These are phyloP conservation scores for Debaryomyces tyrocola DNA, from an alignment of 805 yeast genomes.

Conservation along the genomic window DNA sequence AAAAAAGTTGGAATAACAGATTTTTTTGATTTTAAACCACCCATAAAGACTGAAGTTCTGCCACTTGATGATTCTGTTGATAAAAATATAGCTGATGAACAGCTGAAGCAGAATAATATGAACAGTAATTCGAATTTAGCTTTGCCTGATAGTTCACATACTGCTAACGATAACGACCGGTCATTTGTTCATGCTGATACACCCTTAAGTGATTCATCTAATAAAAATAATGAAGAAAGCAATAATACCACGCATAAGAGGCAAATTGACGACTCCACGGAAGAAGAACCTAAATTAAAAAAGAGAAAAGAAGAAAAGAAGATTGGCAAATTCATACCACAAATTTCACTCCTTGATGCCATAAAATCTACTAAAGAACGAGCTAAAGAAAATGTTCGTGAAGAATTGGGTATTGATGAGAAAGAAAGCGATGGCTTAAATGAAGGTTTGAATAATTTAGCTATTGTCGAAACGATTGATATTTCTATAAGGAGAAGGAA, in stretches of 20 bases:
- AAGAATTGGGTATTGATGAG: conserved; percentile 25
- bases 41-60: not conserved
- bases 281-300: not conserved
- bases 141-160: too few species aligned
- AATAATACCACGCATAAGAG: too few species aligned
- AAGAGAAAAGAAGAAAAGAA: not conserved
- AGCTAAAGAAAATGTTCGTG: conserved; percentile 19
- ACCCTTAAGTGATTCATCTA: too few species aligned
- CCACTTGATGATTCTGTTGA: not conserved
- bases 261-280: too few species aligned
- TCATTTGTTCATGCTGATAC: too few species aligned
- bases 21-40: conserved; percentile 28
- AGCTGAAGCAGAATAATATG: too few species aligned
- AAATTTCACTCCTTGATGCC: conserved; percentile 28
- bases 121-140: too few species aligned
- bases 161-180: too few species aligned
- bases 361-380: conserved; percentile 23
- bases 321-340: not conserved
- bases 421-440: conserved; percentile 11
- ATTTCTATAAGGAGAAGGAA: conserved; percentile 12
- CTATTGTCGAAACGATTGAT: conserved; percentile 31
- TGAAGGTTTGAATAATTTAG: conserved; percentile 20
- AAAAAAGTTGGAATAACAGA: conserved; percentile 33
- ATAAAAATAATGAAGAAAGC: too few species aligned
- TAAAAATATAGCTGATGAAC: not conserved